Evolutionary conservation across 331 rosid genomes (phyloP).

Genomic region (Dryas integrifolia): DNA sequence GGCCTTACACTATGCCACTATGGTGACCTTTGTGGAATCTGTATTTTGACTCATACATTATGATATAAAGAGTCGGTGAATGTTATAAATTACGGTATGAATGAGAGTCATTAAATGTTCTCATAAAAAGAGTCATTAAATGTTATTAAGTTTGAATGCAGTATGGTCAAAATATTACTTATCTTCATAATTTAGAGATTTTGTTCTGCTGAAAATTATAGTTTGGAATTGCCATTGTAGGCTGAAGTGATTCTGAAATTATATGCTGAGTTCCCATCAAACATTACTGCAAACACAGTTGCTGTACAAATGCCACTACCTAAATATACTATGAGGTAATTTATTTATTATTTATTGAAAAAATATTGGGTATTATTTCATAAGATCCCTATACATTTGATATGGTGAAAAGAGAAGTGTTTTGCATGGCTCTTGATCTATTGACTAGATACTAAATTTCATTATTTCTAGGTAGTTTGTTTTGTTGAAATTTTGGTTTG

Average conservation of each 20-base stretch:
- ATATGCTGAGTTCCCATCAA: conserved; percentile 70
- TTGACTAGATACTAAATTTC: conserved; percentile 8
- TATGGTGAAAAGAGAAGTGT: background rate
- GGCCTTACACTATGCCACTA: background rate
- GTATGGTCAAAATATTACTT: too few species aligned
- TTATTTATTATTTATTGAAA: background rate
- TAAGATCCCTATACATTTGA: background rate
- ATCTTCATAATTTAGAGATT: background rate
- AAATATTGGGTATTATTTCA: background rate
- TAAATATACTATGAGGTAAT: conserved; percentile 61
- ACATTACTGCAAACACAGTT: conserved; percentile 71
- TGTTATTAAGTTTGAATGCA: too few species aligned
- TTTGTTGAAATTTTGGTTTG: background rate
- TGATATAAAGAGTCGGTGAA: too few species aligned
- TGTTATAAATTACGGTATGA: too few species aligned
- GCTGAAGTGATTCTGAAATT: conserved; percentile 74
- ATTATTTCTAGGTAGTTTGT: background rate
- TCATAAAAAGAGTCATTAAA: too few species aligned
- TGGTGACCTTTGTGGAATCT: background rate
- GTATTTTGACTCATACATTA: background rate
- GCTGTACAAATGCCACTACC: conserved; percentile 81
- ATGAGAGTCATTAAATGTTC: too few species aligned
- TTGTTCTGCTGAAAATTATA: background rate
- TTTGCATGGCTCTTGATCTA: conserved; percentile 21
- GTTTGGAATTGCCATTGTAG: conserved; percentile 40